Base-by-base conservation (phyloP, 1,284 basidiomycete species). In the Tilletiaria anomala region DNA sequence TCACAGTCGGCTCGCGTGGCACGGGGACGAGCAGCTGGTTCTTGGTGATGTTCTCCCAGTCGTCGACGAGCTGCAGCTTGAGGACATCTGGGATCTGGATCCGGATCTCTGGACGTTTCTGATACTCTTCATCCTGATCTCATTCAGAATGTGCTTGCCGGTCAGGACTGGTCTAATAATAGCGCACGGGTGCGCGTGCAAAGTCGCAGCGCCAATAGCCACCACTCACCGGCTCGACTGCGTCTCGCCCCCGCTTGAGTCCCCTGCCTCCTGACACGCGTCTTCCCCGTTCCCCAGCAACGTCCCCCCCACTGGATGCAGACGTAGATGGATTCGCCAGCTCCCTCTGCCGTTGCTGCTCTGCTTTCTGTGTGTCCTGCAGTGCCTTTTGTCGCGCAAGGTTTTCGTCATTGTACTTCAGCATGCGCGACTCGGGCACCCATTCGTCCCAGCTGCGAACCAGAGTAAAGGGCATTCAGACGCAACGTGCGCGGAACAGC, bases 21-120 rank as follows among this genome's bases (percentile, higher is more conserved):
- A 97, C 71, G 0, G 81, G 74, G 1, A 96, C 84, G 23, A 94
- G 75, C 83, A 89, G 40, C 24, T 1, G 84, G 82, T 89, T 85
- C 72, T 94, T 96, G 40, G 91, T 97, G 32, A 97, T 79, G 14
- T 81, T 79, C 70, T 97, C 91, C 91, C 61, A 97, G 59, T 97
- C 93, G 58, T 97, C 89, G 1, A 97, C 89, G 12, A 99, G 73
- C 45, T 83, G 75, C 22, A 82, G 74, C 68, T 96, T 96, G 50
- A 97, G 75, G 12, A 76, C 68, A 56, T 96, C 89, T 0, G 91
- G 93, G 11, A 96, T 79, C 41, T 74, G 76, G 36, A 97, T 74
- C 68, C 85, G 87, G 73, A 97, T 80, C 58, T 96, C 89, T 3
- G 84, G 83, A 53, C 82, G 79, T 68, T 79, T 80, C 56, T 72